Evolutionary conservation across 306 rosid species (phyloP).

Genomic region (Nissolia schottii): DNA sequence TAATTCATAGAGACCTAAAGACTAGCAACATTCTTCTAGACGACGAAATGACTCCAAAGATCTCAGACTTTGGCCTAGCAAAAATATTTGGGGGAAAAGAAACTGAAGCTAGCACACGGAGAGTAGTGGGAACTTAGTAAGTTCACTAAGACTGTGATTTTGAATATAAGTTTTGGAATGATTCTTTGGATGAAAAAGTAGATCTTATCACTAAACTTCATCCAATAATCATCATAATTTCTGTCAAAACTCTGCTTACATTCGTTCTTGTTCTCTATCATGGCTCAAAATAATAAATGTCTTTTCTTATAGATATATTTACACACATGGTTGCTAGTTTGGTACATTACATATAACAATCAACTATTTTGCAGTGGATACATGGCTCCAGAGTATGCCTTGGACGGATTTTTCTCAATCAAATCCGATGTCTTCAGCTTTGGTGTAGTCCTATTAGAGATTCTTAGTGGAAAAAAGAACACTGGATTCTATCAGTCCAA

Average conservation of each 20-base stretch:
- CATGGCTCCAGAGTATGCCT: constrained; percentile 35
- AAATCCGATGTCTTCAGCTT: constrained; percentile 45
- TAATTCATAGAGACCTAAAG: constrained; percentile 18
- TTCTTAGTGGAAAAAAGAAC: constrained; percentile 43
- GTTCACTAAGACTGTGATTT: background rate
- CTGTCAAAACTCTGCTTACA: too few relatives aligned
- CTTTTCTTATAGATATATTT: too few relatives aligned
- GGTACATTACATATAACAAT: background rate
- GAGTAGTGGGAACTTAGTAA: background rate
- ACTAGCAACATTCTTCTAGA: constrained; percentile 16
- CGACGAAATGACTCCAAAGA: constrained; percentile 9
- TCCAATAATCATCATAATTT: too few relatives aligned
- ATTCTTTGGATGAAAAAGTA: background rate
- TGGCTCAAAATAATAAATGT: too few relatives aligned
- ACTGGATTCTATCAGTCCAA: constrained; percentile 32
- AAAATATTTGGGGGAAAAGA: constrained; percentile 9
- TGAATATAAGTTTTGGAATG: background rate
- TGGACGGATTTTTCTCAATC: constrained; percentile 35
- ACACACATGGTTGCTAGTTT: background rate
- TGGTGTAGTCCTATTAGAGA: constrained; percentile 49
- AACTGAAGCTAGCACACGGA: background rate
- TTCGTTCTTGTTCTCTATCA: too few relatives aligned
- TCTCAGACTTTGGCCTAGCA: constrained; percentile 16
- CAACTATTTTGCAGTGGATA: constrained; percentile 7
- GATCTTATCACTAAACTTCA: too few relatives aligned